Conservation (phyloP, 2,329 filamentous ascomycete genomes). For the Colletotrichum destructivum region DNA sequence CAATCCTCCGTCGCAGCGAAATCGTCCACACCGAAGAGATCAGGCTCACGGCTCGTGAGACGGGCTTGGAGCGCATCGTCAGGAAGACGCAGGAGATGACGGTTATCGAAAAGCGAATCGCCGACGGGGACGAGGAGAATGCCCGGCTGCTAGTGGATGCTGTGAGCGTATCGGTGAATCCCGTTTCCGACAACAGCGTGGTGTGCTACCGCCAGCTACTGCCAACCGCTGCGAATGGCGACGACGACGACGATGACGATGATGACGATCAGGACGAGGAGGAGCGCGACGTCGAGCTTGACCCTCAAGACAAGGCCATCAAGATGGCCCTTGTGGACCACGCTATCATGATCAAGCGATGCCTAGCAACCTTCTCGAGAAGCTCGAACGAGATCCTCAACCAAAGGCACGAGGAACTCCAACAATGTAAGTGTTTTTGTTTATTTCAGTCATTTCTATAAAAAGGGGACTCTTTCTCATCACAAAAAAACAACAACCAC, state of each 20-base stretch:
- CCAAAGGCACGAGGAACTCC: slow-evolving; percentile 71
- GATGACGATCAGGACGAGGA: slow-evolving; percentile 56
- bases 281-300: slow-evolving; percentile 64
- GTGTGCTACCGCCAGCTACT: slow-evolving; percentile 83
- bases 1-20: slow-evolving; percentile 89
- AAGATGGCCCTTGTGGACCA: slow-evolving; percentile 91
- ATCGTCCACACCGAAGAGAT: slow-evolving; percentile 79
- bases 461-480: slow-evolving; percentile 25
- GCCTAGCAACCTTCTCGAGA: slow-evolving; percentile 78
- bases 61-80: slow-evolving; percentile 90
- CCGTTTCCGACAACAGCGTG: slow-evolving; percentile 82
- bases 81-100: slow-evolving; percentile 91
- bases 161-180: slow-evolving; percentile 82
- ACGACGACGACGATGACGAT: slow-evolving; percentile 55
- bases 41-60: slow-evolving; percentile 81
- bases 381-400: slow-evolving; percentile 73
- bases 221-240: slow-evolving; percentile 63
- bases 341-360: slow-evolving; percentile 88
- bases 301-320: slow-evolving; percentile 81
- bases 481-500: background rate
- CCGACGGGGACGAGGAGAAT: slow-evolving; percentile 80
- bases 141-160: slow-evolving; percentile 81
- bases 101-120: slow-evolving; percentile 80
- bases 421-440: slow-evolving; percentile 69
- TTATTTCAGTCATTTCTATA: background rate